Percentiles rank a stretch among this genome's conserved stretches.
Evolutionary conservation across 2,329 filamentous ascomycete species (phyloP).

Genomic region (Fusarium pseudocircinatum): DNA sequence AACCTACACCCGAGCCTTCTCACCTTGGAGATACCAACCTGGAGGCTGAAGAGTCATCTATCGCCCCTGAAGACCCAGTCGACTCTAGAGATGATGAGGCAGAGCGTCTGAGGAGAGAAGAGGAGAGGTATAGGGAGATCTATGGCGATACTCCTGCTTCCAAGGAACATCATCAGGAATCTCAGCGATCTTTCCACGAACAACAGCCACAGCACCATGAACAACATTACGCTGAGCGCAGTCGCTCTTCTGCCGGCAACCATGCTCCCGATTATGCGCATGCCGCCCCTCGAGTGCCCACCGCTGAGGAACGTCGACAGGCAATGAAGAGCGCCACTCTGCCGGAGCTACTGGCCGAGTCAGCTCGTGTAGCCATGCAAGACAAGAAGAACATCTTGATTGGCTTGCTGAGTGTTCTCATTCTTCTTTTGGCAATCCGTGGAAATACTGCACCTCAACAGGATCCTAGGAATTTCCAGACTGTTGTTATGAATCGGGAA

Average conservation of each 20-base stretch:
- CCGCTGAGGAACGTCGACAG: conserved; percentile 41
- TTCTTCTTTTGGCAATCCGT: conserved; percentile 60
- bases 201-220: conserved; percentile 16
- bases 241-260: conserved; percentile 31
- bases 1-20: conserved; percentile 27
- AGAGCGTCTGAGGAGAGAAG: conserved; percentile 55
- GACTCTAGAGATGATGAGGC: conserved; percentile 23
- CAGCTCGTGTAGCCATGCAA: conserved; percentile 62
- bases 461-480: conserved; percentile 44
- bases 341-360: conserved; percentile 63
- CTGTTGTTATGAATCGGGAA: conserved; percentile 39
- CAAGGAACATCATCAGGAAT: conserved; percentile 8
- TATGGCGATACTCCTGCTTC: conserved; percentile 47
- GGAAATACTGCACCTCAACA: conserved; percentile 35
- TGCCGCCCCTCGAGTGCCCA: conserved; percentile 14
- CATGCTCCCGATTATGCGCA: conserved; percentile 14
- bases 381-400: conserved; percentile 71
- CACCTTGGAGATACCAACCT: conserved; percentile 19
- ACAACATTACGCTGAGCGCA: conserved; percentile 46
- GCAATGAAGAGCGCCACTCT: conserved; percentile 59
- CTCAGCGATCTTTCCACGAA: conserved; percentile 9
- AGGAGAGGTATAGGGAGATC: conserved; percentile 63
- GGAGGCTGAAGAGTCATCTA: conserved; percentile 6
- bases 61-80: conserved; percentile 7
- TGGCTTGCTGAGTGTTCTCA: conserved; percentile 61